Percentiles rank a stretch among this genome's conserved stretches.
Evolutionary conservation across 257 asterid species (phyloP).

Genomic region (Nicotiana noctiflora): DNA sequence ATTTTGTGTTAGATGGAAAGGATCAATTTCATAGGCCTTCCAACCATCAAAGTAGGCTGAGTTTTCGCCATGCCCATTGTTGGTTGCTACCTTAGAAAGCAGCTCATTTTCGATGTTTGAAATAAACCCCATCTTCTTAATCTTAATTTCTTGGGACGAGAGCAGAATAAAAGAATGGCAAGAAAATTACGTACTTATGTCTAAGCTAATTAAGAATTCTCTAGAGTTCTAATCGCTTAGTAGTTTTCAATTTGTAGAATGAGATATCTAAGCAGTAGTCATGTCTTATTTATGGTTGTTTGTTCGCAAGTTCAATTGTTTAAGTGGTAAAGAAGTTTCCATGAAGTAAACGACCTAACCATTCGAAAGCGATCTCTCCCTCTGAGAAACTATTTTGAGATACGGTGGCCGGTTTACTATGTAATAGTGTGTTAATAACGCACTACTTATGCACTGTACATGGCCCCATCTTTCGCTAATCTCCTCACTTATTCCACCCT

Average conservation of each 20-base stretch:
- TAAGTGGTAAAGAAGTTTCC: not conserved
- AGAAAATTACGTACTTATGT: not conserved
- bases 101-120: not conserved
- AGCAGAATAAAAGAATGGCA: not conserved
- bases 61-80: slow-evolving; percentile 9
- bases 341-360: not conserved
- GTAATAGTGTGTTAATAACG: not conserved
- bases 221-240: not conserved
- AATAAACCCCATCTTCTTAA: not conserved
- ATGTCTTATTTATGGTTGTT: not conserved
- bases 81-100: slow-evolving; percentile 6
- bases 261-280: not conserved
- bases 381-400: not conserved
- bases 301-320: not conserved
- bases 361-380: not conserved
- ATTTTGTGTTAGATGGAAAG: not conserved
- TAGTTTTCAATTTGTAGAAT: not conserved
- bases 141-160: not conserved
- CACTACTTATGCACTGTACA: not conserved
- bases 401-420: not conserved
- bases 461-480: not conserved
- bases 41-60: slow-evolving; percentile 12
- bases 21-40: slow-evolving; percentile 10
- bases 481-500: not conserved
- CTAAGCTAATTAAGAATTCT: not conserved